Base-by-base conservation (phyloP, 2,329 filamentous ascomycete species). In the Trichoderma pleuroti region DNA sequence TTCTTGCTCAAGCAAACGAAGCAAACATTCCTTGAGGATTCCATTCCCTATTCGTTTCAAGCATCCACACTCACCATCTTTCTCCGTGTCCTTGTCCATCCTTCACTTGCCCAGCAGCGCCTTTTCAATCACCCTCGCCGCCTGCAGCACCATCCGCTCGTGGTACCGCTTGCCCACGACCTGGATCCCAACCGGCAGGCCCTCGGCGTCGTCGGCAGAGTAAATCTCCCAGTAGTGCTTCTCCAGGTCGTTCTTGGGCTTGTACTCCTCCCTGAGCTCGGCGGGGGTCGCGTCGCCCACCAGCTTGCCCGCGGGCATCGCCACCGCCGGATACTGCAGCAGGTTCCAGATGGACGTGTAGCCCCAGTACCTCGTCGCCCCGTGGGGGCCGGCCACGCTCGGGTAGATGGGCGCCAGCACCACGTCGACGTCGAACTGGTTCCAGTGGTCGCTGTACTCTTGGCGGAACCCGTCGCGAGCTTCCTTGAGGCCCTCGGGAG, bases 401-500 rank as follows among this genome's bases (percentile, higher is more conserved):
- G 60, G 69, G 21, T 69, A 68, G 11, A 46, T 59, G 32, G 69
- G 62, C 12, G 56, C 63, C 2, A 32, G n/a, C 39, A 59, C 46
- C 18, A 61, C 54, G 10, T 56, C 66, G 28, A 65, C 52, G 26
- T 39, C 34, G 26, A 26, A 56, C 26, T 28, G 65, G 56, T 68
- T 68, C 90, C 88, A 75, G 91, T 86, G 77, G 88, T 90, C 21
- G 94, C 91, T 82, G 97, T 98, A 16, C 86, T 84, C 75, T 87
- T 88, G 6, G 97, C 93, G 80, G 98, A 98, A 70, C 91, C 89
- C 78, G 92, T 87, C 10, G 90, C 96, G 82, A 98, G 80, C 0
- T 96, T 96, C 1, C 96, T 96, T 74, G 93, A 97, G 30, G 97
- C 93, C 84, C 98, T 96, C 54, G 98, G 86, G 78, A 98, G 80